Base-by-base conservation (phyloP, 352 stramenopile genomes). In the Globisporangium polare region DNA sequence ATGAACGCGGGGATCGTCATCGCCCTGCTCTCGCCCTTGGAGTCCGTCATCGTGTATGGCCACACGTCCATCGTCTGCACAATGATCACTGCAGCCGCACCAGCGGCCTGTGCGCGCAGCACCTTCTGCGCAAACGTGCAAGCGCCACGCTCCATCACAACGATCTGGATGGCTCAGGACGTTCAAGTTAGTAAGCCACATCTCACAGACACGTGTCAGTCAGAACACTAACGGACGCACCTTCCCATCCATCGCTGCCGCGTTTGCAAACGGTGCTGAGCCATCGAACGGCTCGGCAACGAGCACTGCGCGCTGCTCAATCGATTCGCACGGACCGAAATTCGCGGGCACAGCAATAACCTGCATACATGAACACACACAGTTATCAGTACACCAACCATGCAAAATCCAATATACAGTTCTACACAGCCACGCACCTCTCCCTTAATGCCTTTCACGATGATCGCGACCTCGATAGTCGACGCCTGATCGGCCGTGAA, bases 21-120 rank as follows among this genome's bases (percentile, higher is more conserved):
- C 17, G 60, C 53, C 12, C 67, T 66, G 63, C 81, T 86, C 65
- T 91, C 81, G 9, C 78, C 80, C 29, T 74, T 86, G 0, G 80
- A 90, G 62, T 93, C 84, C 27, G 81, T 93, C 84, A 93, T 93
- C 18, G 77, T 90, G 69, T 93, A 93, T 24, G 84, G 84, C 84
- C 84, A 93, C 8, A 93, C 66, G 51, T 91, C 80, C 20, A 77
- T 67, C 0, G 76, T 91, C 66, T 93, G 84, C 26, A 90, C 65
- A 47, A 94, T 86, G 46, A 92, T 72, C 7, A 86, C 82, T 9
- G 71, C 84, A 4, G 64, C 67, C 17, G 80, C 84, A 12, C 79
- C 82, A 5, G 74, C 73, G 0, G 66, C 62, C 65, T 94, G 77
- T 2, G 84, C 84, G 20, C 79, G 82, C 59, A 87, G 60, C n/a